Evolutionary conservation across 106 monocot genomes (phyloP).

Genomic region (Allium sativum): DNA sequence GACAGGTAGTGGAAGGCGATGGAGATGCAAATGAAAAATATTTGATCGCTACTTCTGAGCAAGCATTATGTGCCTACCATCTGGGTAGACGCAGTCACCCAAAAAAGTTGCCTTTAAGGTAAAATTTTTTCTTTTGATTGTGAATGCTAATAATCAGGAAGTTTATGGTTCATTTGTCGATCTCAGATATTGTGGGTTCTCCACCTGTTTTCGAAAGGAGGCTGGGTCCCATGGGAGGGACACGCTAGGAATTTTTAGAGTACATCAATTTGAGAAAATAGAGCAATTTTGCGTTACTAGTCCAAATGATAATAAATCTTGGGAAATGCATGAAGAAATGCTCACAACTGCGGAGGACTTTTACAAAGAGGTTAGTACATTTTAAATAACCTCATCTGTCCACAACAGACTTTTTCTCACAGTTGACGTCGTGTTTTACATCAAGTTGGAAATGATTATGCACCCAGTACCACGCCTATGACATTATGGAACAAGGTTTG

Average conservation of each 20-base stretch:
- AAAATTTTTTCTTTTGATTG: slow-evolving; percentile 1
- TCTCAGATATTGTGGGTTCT: slow-evolving; percentile 85
- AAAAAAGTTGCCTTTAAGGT: slow-evolving; percentile 65
- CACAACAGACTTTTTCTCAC: too few species aligned
- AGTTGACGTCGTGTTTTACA: too few species aligned
- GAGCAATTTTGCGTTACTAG: slow-evolving; percentile 92
- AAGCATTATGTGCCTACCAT: slow-evolving; percentile 91
- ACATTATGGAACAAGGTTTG: too few species aligned
- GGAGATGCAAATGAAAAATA: slow-evolving; percentile 86
- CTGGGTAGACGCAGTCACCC: slow-evolving; percentile 72
- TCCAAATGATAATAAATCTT: slow-evolving; percentile 77
- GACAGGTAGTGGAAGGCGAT: slow-evolving; percentile 48
- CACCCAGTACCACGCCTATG: too few species aligned
- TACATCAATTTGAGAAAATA: slow-evolving; percentile 97
- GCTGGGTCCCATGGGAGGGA: slow-evolving; percentile 95
- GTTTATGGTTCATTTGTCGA: neutral
- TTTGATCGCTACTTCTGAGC: slow-evolving; percentile 94
- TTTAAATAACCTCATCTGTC: too few species aligned
- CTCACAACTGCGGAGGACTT: slow-evolving; percentile 90
- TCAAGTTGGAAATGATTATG: too few species aligned
- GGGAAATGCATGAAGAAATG: slow-evolving; percentile 99
- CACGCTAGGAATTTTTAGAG: slow-evolving; percentile 87
- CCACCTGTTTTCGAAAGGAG: slow-evolving; percentile 95
- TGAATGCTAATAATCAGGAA: neutral
- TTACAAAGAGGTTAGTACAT: slow-evolving; percentile 50